Percentiles rank a stretch among this genome's conserved stretches.
Conservation (phyloP, 1,284 basidiomycete genomes). For the Austropuccinia psidii region DNA sequence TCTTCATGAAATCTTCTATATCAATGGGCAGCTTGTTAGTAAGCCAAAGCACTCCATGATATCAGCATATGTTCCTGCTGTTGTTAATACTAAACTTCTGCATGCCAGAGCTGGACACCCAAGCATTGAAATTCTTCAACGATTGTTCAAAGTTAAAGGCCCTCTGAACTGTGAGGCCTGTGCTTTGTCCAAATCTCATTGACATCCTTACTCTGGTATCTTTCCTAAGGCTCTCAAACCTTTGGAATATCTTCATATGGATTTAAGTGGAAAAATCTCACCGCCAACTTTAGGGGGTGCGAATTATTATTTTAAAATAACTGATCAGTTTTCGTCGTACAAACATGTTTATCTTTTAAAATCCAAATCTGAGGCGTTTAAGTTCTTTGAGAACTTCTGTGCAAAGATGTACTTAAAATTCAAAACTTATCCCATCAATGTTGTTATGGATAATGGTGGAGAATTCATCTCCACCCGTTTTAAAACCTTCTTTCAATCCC, state of each 20-base stretch:
- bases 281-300: background rate
- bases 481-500: too few species aligned
- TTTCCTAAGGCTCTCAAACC: background rate
- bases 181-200: background rate
- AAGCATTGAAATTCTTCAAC: background rate
- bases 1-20: background rate
- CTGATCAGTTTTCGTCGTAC: background rate
- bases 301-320: background rate
- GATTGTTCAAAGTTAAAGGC: background rate
- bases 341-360: constrained; percentile 9
- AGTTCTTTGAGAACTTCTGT: background rate
- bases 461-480: too few species aligned
- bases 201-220: background rate
- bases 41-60: too few species aligned
- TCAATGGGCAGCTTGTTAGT: background rate
- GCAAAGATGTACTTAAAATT: too few species aligned
- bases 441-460: too few species aligned
- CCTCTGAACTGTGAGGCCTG: background rate
- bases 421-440: too few species aligned
- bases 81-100: too few species aligned
- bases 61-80: too few species aligned
- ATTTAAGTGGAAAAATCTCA: background rate
- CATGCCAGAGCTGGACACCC: background rate
- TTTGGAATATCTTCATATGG: background rate
- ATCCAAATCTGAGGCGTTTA: background rate